phyloP scores from a whole-genome alignment of 441 rosid genomes.

The Brassica hybrid region DNA sequence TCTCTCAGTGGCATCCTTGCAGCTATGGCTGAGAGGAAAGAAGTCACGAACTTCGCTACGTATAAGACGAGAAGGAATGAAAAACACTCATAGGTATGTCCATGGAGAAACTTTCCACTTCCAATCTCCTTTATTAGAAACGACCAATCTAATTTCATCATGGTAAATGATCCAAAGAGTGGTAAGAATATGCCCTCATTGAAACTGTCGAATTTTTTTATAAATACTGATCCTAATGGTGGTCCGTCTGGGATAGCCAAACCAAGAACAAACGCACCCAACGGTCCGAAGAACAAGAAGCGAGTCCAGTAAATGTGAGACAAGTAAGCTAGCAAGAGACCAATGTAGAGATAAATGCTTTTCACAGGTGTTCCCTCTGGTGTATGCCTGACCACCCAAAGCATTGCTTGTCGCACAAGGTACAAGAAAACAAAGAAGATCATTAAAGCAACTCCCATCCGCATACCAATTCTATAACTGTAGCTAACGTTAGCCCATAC shows the following conservation, averaged over 20 bases:
- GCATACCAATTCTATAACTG: not conserved
- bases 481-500: not conserved
- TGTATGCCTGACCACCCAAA: conserved; percentile 45
- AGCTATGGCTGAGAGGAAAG: conserved; percentile 33
- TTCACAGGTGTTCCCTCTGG: conserved; percentile 51
- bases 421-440: not conserved
- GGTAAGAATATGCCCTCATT: conserved; percentile 31
- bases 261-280: conserved; percentile 52
- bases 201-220: conserved; percentile 44
- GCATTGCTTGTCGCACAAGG: conserved; percentile 49
- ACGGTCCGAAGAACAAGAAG: conserved; percentile 8
- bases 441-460: not conserved
- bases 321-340: conserved; percentile 33
- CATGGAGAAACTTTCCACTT: not conserved
- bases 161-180: conserved; percentile 24
- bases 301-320: not conserved
- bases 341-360: not conserved
- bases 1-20: conserved; percentile 49
- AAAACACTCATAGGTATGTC: conserved; percentile 26
- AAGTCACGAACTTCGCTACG: conserved; percentile 23
- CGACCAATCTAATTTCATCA: conserved; percentile 35
- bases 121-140: not conserved
- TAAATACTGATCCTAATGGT: conserved; percentile 55
- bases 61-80: conserved; percentile 4
- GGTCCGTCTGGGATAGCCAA: conserved; percentile 56